phyloP scores from a whole-genome alignment of 495 filamentous ascomycete species.

The Penicillium arizonense region DNA sequence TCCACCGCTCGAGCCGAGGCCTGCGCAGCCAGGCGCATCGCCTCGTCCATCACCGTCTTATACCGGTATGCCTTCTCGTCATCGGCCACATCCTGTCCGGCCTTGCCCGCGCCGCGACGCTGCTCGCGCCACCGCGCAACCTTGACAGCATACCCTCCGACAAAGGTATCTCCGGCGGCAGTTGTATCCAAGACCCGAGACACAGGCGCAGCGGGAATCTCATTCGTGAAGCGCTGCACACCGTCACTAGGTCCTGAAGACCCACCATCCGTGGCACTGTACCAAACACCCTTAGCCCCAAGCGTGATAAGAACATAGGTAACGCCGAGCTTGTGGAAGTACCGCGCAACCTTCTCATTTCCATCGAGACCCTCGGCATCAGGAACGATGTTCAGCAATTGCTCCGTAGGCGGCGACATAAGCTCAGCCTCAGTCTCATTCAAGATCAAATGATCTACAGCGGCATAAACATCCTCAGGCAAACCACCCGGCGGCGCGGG shows the following conservation, averaged over 20 bases:
- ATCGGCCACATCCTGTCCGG: constrained; percentile 27
- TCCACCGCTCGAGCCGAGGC: constrained; percentile 78
- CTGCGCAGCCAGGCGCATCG: constrained; percentile 65
- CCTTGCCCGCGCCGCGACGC: constrained; percentile 31
- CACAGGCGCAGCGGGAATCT: constrained; percentile 55
- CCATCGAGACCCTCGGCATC: constrained; percentile 46
- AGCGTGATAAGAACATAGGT: constrained; percentile 79
- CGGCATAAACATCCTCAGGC: constrained; percentile 62
- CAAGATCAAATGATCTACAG: constrained; percentile 76
- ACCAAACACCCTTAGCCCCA: constrained; percentile 71
- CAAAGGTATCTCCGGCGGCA: constrained; percentile 92
- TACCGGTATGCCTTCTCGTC: constrained; percentile 45
- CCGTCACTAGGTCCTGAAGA: constrained; percentile 40
- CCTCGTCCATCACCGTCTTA: constrained; percentile 54
- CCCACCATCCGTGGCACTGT: constrained; percentile 42
- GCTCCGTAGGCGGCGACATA: constrained; percentile 49
- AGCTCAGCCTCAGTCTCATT: constrained; percentile 90
- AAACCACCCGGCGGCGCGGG: constrained; percentile 66
- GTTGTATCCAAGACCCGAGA: constrained; percentile 86
- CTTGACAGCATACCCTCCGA: constrained; percentile 79
- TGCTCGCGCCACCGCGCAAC: constrained; percentile 46
- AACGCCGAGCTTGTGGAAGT: constrained; percentile 67
- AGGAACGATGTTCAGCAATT: constrained; percentile 29
- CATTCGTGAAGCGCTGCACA: constrained; percentile 32
- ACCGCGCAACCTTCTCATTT: constrained; percentile 49